phyloP scores from a whole-genome alignment of 176 grass and related monocot species.

The Cocos nucifera region DNA sequence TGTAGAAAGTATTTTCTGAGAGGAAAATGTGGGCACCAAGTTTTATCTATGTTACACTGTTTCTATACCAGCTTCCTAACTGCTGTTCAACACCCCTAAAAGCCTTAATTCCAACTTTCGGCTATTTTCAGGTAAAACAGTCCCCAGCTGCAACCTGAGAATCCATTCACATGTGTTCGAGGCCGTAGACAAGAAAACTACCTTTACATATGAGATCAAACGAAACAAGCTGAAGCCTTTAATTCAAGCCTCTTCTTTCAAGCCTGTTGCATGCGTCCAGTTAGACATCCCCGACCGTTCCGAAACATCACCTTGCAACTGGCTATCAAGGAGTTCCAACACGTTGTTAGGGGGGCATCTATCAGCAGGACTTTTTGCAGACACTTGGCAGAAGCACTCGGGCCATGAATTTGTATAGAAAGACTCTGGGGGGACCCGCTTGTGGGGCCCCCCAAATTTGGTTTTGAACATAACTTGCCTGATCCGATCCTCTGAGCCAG shows the following conservation, averaged over 20 bases:
- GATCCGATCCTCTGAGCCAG: constrained; percentile 63
- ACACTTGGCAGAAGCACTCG: constrained; percentile 82
- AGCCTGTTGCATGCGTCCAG: constrained; percentile 24
- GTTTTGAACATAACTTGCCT: constrained; percentile 66
- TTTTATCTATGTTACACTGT: no score
- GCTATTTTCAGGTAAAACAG: no score
- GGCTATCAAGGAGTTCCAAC: constrained; percentile 48
- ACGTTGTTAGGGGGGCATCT: constrained; percentile 56
- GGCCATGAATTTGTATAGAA: constrained; percentile 98
- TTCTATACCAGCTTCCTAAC: no score
- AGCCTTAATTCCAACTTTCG: no score
- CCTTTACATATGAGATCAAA: no score
- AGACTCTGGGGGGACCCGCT: constrained; percentile 57
- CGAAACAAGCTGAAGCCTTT: no score
- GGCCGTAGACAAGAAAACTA: no score
- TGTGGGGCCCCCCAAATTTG: constrained; percentile 70
- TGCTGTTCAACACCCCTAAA: no score
- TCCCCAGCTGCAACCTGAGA: no score
- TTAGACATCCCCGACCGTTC: constrained; percentile 23
- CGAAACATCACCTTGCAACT: constrained; percentile 37
- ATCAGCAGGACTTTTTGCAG: constrained; percentile 40
- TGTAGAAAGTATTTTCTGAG: no score
- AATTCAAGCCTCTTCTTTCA: constrained; percentile 19
- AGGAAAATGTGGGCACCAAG: no score
- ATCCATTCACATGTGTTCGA: no score